Percentiles rank a stretch among this genome's conserved stretches.
Evolutionary conservation across 495 filamentous ascomycete species (phyloP).

Genomic region (Neurospora hispaniola): DNA sequence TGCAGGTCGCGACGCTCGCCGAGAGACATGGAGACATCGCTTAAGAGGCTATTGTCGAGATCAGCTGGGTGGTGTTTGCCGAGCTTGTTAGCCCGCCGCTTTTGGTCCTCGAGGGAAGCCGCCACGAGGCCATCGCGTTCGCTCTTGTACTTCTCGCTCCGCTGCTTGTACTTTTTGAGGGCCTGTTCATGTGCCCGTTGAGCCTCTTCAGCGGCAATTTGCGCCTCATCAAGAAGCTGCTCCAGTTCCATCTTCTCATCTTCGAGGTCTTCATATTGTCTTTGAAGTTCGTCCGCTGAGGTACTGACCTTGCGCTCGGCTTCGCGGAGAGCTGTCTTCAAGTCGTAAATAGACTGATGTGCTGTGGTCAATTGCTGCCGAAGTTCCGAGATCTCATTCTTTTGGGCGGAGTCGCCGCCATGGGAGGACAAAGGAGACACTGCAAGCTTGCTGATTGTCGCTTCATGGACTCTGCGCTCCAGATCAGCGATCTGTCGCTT

Average conservation of each 20-base stretch:
- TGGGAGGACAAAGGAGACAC: conserved; percentile 22
- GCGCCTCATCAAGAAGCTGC: conserved; percentile 60
- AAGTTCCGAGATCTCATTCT: conserved; percentile 51
- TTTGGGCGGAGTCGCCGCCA: conserved; percentile 37
- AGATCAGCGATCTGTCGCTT: conserved; percentile 39
- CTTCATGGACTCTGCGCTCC: conserved; percentile 36
- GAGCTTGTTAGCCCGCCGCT: neutral
- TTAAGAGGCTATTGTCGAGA: conserved; percentile 16
- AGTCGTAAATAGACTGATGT: conserved; percentile 48
- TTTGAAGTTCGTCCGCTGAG: conserved; percentile 68
- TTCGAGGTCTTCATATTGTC: conserved; percentile 77
- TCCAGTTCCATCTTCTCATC: conserved; percentile 83
- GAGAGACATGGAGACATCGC: conserved; percentile 20
- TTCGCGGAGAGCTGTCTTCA: conserved; percentile 35
- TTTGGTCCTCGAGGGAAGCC: conserved; percentile 20
- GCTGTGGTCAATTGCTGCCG: conserved; percentile 53
- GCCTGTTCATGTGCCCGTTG: conserved; percentile 74
- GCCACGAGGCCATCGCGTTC: conserved; percentile 23
- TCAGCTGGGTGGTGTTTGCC: neutral
- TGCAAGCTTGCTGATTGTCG: conserved; percentile 25
- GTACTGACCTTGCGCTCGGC: conserved; percentile 70
- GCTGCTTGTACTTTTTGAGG: conserved; percentile 42
- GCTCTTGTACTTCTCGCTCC: conserved; percentile 36
- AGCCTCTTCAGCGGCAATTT: conserved; percentile 69
- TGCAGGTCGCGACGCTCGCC: conserved; percentile 54